Evolutionary conservation across 805 yeast genomes (phyloP), one percentile per base, ranked within the genome.

Genomic region (Wickerhamiella sorbophila): DNA sequence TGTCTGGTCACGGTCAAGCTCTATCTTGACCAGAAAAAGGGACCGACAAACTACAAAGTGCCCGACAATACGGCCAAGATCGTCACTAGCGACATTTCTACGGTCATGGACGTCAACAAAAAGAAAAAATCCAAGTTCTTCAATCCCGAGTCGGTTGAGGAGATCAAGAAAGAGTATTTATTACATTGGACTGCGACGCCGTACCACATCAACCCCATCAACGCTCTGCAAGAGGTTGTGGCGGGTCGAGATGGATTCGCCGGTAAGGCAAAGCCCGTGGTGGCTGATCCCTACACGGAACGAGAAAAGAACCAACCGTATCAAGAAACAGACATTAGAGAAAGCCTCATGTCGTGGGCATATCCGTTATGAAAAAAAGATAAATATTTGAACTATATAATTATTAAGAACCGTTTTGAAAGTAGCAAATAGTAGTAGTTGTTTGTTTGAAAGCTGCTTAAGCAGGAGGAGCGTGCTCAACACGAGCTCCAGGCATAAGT

Each of bases 171-270:
- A 8, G 16, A 24, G n/a, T 36, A 15, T 21, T 22, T 36, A 4
- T 16, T n/a, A 4, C 29, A 36, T 12, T 36, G 38, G 38, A 20
- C 21, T 14, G 29, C 38, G n/a, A 15, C 20, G 10, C 4, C 19
- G 29, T 36, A 36, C 38, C 38, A 36, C 16, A 20, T 66, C 56
- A 65, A 77, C 9, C 88, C 95, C 0, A 69, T 71, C 39, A 81
- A 77, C 44, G 74, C 88, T 47, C 67, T 86, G 9, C 74, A 75
- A 24, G 93, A 84, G 57, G 79, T 87, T 2, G 70, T 83, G 43
- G 69, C 71, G 21, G 81, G 81, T 26, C 81, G 83, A 1, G 71
- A 73, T 38, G 91, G 85, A 2, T 78, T 56, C 22, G 18, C 31
- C 3, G 38, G 22, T n/a, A 5, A n/a, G 14, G 31, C 19, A 16